Evolutionary conservation across 1,284 basidiomycete species (phyloP).

Genomic region (Austroboletus novae-zelandiae): DNA sequence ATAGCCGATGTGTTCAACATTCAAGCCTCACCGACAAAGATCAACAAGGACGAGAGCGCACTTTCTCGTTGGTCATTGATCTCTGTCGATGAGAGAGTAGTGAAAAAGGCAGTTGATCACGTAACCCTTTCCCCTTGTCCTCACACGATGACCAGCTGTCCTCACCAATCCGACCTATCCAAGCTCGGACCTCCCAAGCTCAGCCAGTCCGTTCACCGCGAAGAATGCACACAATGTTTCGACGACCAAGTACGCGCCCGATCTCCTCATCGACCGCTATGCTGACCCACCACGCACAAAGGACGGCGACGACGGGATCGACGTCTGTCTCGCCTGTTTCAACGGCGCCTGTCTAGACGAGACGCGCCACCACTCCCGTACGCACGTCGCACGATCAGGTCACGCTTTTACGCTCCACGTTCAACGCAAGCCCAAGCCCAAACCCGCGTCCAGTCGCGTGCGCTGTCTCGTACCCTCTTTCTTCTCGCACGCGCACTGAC

Average conservation of each 20-base stretch:
- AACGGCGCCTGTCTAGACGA: constrained; percentile 82
- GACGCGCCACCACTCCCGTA: constrained; percentile 66
- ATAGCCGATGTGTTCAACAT: no score
- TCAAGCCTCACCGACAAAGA: no score
- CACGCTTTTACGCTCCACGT: constrained; percentile 85
- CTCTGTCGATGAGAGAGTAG: no score
- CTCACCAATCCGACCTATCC: constrained; percentile 21
- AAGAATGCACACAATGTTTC: constrained; percentile 96
- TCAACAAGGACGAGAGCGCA: no score
- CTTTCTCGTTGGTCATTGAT: no score
- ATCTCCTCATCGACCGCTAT: constrained; percentile 6
- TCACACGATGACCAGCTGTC: constrained; percentile 24
- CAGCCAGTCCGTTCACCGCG: constrained; percentile 68
- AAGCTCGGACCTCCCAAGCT: constrained; percentile 37
- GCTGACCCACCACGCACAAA: constrained; percentile 30
- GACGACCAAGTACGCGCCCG: constrained; percentile 74
- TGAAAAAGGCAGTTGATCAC: not conserved
- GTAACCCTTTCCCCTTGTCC: not conserved
- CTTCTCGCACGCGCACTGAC: not conserved
- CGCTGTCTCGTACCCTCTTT: constrained; percentile 22
- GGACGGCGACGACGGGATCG: constrained; percentile 76
- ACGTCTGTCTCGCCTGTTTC: constrained; percentile 92
- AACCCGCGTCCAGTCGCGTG: constrained; percentile 58
- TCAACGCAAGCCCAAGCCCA: constrained; percentile 71
- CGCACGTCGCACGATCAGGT: constrained; percentile 68